phyloP scores from a whole-genome alignment of 371 early-diverging fungal species.

The Mortierella sp. region DNA sequence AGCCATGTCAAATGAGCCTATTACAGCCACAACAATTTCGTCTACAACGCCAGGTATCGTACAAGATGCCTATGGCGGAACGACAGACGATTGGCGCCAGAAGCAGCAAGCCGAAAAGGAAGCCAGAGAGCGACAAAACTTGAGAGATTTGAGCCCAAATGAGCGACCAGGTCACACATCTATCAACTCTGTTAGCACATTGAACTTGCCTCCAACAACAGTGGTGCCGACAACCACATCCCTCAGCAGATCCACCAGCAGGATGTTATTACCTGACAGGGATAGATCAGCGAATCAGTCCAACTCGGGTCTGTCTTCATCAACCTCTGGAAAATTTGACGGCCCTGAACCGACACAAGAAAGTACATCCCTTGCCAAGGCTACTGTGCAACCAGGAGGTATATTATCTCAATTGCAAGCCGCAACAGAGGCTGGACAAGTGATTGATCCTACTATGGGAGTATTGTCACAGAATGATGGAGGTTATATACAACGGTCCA shows the following conservation, averaged over 20 bases:
- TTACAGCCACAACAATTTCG: constrained; percentile 7
- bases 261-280: constrained; percentile 46
- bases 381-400: constrained; percentile 34
- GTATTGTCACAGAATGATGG: constrained; percentile 38
- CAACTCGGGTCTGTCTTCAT: background rate
- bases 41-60: background rate
- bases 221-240: constrained; percentile 7
- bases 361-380: constrained; percentile 35
- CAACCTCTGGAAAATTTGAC: background rate
- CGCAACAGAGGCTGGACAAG: constrained; percentile 39
- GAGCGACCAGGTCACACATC: constrained; percentile 34
- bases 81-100: constrained; percentile 51
- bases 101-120: constrained; percentile 35
- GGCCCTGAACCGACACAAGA: constrained; percentile 33
- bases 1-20: constrained; percentile 35
- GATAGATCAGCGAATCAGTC: constrained; percentile 14
- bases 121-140: constrained; percentile 22
- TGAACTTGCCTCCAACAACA: constrained; percentile 34
- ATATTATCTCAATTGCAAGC: constrained; percentile 38
- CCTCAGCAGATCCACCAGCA: constrained; percentile 21
- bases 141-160: constrained; percentile 28
- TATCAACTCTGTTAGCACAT: constrained; percentile 50
- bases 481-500: constrained; percentile 40
- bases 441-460: constrained; percentile 29
- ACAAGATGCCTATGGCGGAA: constrained; percentile 51